Evolutionary conservation across 179 eudicot genomes (phyloP), one percentile per base, ranked within the genome.

Genomic region (Beta lomatogona): DNA sequence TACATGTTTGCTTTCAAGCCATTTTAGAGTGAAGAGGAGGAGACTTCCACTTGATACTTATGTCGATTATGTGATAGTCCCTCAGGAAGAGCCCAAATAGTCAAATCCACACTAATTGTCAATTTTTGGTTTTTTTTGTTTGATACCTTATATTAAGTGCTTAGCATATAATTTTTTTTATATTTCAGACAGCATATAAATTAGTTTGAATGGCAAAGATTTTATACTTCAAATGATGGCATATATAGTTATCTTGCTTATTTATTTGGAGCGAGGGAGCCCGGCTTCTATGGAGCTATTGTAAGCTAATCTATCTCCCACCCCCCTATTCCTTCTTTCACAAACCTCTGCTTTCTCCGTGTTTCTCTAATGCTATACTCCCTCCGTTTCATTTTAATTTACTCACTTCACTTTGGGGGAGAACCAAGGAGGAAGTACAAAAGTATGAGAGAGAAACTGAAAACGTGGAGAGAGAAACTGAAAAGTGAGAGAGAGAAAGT

Each of bases 221-320:
- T 25, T 25, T 25, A 87, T 65, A 92, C 85, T 78, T 92, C 67
- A 78, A 89, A 88, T 85, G 91, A 91, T 86, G 92, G 91, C 76
- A 97, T 97, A 25, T 25, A 25, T 25, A 95, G 99, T 85, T 95
- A 95, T 85, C 94, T 95, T 88, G 99, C 98, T 80, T 95, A 95
- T 87, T 87, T 95, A 86, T 95, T 92, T 86, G 99, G 99, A 67
- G 99, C 94, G 77, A 88, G 90, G 80, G 99, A 95, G 88, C 99
- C 99, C 9, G 95, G 90, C n/a, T 95, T 94, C 79, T 95, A 91
- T 81, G 99, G 95, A 86, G 97, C 99, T 75, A 82, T 95, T 82
- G 99, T 95, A 92, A 95, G 99, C 89, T 84, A 4, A 55, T n/a
- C 45, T 53, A 48, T 71, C 55, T 57, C 18, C 79, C 44, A 48